Base-by-base conservation (phyloP, 2,329 filamentous ascomycete genomes). In the Huntiella savannae region DNA sequence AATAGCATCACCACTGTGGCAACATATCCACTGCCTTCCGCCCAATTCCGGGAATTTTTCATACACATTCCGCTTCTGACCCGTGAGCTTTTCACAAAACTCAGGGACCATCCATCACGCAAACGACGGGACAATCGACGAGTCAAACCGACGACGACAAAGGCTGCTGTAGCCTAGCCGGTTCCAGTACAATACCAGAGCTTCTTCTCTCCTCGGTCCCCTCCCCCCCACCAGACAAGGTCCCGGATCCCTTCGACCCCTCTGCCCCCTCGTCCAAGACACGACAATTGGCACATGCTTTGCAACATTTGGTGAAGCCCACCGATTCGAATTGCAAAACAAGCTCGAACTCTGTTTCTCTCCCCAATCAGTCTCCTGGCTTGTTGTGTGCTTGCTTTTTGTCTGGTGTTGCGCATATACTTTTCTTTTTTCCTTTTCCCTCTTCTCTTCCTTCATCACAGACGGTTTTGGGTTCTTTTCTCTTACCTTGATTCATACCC, bases 351-450 rank as follows among this genome's bases (percentile, higher is more conserved):
- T 42, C 33, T 16, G 19, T 34, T 19, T 43, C 34, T 35, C 19
- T 32, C 22, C 22, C 42, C 33, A 16, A 37, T 40, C 35, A 36
- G 36, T 15, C 33, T 5, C 38, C 41, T 48, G 15, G 38, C 35
- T 40, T 40, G 11, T 13, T 16, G 33, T 35, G 17, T 41, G 17
- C 33, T 45, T 19, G 22, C 43, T 45, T 28, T 49, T 13, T 34
- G 37, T 46, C 6, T 49, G 33, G 17, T 37, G 28, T 45, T 45
- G 28, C 11, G 15, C 42, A n/a, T 45, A 38, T 38, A 36, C 38
- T 37, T 28, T 45, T 28, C 12, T 38, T 45, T 38, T 38, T 35
- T 19, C 32, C 35, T 36, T 45, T 36, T 45, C 17, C 38, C 43
- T 28, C 22, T 28, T 28, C 22, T 28, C 22, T 7, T 28, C 7